These are phyloP conservation scores for Citrus hindsii DNA, from an alignment of 345 rosid species.

Conservation along the genomic window DNA sequence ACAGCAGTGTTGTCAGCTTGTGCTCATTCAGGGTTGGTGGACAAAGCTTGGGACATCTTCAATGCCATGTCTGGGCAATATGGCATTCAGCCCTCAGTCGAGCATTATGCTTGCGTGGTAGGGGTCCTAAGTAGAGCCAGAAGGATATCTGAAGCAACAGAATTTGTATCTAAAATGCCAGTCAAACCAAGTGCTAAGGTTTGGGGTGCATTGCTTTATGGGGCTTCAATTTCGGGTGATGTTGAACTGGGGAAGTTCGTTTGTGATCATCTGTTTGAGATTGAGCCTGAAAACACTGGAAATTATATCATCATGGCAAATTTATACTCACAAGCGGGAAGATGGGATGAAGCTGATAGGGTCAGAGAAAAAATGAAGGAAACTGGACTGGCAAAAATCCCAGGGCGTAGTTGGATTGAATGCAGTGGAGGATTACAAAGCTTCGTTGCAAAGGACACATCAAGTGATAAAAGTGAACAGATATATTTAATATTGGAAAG, in stretches of 20 bases:
- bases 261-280: slow-evolving; percentile 57
- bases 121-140: slow-evolving; percentile 74
- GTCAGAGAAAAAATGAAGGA: slow-evolving; percentile 54
- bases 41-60: slow-evolving; percentile 55
- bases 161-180: slow-evolving; percentile 67
- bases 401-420: slow-evolving; percentile 81
- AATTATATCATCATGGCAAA: slow-evolving; percentile 78
- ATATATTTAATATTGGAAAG: slow-evolving; percentile 38
- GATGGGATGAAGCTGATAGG: slow-evolving; percentile 79
- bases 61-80: slow-evolving; percentile 43
- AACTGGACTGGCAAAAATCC: slow-evolving; percentile 65
- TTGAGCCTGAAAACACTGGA: slow-evolving; percentile 78
- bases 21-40: slow-evolving; percentile 67
- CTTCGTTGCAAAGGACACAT: slow-evolving; percentile 43
- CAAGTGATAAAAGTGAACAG: slow-evolving; percentile 41
- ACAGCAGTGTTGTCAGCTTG: slow-evolving; percentile 75
- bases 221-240: slow-evolving; percentile 67
- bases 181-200: slow-evolving; percentile 65
- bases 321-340: slow-evolving; percentile 71
- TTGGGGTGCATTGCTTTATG: slow-evolving; percentile 86
- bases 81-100: slow-evolving; percentile 50
- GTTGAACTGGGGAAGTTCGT: slow-evolving; percentile 60
- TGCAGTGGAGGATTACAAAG: slow-evolving; percentile 37
- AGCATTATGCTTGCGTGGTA: slow-evolving; percentile 87
- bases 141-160: slow-evolving; percentile 66